These are phyloP conservation scores for Mikania micrantha DNA, from an alignment of 129 eudicot species.

Conservation along the genomic window DNA sequence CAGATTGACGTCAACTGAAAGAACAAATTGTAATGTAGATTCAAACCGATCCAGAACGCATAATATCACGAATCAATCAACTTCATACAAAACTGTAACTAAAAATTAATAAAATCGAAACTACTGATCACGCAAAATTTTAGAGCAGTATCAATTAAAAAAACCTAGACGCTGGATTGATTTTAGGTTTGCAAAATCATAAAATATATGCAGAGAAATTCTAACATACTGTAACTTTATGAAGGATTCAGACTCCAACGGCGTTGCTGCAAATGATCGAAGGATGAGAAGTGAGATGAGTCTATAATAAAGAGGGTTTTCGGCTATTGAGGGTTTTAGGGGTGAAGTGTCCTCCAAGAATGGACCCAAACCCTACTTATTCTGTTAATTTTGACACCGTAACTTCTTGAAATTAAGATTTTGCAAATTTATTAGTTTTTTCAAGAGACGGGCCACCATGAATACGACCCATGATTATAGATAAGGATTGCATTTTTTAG, in stretches of 20 bases:
- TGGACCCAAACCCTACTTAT: background rate
- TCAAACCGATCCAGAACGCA: background rate
- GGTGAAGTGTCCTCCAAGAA: constrained; percentile 27
- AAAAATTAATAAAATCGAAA: background rate
- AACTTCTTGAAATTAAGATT: no score
- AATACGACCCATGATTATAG: no score
- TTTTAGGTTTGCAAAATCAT: constrained; percentile 11
- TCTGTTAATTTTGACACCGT: no score
- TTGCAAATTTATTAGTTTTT: no score
- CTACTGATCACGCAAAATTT: background rate
- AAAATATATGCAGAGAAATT: background rate
- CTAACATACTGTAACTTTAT: constrained; percentile 4
- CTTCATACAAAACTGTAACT: background rate
- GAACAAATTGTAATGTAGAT: background rate
- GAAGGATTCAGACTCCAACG: constrained; percentile 6
- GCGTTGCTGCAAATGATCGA: constrained; percentile 5
- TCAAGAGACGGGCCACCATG: no score
- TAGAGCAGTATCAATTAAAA: background rate
- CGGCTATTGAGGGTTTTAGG: constrained; percentile 15
- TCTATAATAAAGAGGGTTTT: constrained; percentile 9
- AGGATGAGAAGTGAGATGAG: background rate
- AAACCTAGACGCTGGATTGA: background rate
- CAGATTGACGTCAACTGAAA: background rate
- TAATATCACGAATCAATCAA: constrained; percentile 10
- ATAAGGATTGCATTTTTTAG: no score